These are phyloP conservation scores for Leccinum truebloodii DNA, from an alignment of 768 basidiomycete species.

Conservation along the genomic window DNA sequence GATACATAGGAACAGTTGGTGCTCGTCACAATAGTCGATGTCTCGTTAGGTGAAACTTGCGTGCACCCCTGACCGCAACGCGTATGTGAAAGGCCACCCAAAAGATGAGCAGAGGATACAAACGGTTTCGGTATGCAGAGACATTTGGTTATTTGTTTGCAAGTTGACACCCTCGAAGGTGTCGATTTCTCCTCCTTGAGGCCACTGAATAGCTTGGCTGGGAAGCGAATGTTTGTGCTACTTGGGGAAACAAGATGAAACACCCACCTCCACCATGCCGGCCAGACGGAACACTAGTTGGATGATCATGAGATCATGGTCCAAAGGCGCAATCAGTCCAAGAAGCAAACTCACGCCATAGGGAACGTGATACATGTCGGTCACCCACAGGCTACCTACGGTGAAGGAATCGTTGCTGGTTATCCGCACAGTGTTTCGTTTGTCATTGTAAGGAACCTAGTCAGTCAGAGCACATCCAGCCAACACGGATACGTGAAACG, in stretches of 20 bases:
- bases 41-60: constrained; percentile 48
- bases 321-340: background rate
- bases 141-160: constrained; percentile 63
- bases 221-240: background rate
- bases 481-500: constrained; percentile 1
- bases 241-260: background rate
- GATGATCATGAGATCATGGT: constrained; percentile 6
- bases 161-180: constrained; percentile 82
- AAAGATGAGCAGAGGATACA: constrained; percentile 14
- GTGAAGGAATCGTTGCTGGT: constrained; percentile 53
- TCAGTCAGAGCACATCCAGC: background rate
- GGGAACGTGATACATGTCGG: constrained; percentile 65
- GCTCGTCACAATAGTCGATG: constrained; percentile 52
- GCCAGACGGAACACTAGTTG: constrained; percentile 69
- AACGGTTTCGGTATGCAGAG: constrained; percentile 67
- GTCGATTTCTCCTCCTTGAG: constrained; percentile 71
- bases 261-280: constrained; percentile 52
- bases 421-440: constrained; percentile 71
- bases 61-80: constrained; percentile 46
- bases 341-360: constrained; percentile 49
- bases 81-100: background rate
- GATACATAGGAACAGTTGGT: constrained; percentile 60
- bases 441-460: constrained; percentile 44
- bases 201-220: constrained; percentile 60
- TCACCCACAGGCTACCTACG: constrained; percentile 63